Conservation (phyloP, 306 rosid species). For the Glycyrrhiza uralensis region DNA sequence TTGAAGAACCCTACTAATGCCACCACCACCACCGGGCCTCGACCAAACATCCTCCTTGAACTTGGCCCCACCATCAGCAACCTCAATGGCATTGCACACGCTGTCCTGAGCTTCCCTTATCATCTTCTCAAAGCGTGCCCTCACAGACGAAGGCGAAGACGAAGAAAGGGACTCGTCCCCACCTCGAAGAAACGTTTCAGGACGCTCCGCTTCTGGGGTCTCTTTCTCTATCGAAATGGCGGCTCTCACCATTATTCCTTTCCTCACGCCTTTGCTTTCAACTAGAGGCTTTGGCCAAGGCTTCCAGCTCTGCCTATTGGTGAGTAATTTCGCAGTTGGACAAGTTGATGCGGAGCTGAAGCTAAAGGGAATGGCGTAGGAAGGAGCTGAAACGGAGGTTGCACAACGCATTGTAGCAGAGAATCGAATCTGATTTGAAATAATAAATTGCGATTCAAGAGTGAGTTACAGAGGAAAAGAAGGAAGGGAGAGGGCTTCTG, state of each 20-base stretch:
- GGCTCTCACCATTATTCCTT: constrained; percentile 24
- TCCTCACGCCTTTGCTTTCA: not conserved
- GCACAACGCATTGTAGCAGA: constrained; percentile 32
- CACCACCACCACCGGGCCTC: constrained; percentile 97
- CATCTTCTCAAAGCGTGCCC: constrained; percentile 95
- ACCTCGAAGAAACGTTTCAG: constrained; percentile 71
- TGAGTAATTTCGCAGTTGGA: not conserved
- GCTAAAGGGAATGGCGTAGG: constrained; percentile 23
- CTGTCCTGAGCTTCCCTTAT: constrained; percentile 88
- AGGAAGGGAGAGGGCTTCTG: not conserved
- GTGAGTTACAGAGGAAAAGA: not conserved
- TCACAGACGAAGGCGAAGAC: constrained; percentile 40
- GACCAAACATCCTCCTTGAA: constrained; percentile 99
- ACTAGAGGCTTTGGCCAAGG: not conserved
- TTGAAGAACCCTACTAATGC: constrained; percentile 93
- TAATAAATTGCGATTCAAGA: not conserved
- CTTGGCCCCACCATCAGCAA: constrained; percentile 67
- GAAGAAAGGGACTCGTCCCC: constrained; percentile 40
- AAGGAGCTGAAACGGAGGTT: constrained; percentile 26
- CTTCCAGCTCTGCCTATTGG: not conserved
- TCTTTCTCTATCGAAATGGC: constrained; percentile 79
- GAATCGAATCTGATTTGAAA: not conserved
- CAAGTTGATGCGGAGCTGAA: constrained; percentile 2
- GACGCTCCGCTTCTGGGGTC: constrained; percentile 70
- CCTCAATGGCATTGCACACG: constrained; percentile 74